Percentiles rank a stretch among this genome's conserved stretches.
Conservation (phyloP, 2,329 filamentous ascomycete genomes). For the Didymella exigua region DNA sequence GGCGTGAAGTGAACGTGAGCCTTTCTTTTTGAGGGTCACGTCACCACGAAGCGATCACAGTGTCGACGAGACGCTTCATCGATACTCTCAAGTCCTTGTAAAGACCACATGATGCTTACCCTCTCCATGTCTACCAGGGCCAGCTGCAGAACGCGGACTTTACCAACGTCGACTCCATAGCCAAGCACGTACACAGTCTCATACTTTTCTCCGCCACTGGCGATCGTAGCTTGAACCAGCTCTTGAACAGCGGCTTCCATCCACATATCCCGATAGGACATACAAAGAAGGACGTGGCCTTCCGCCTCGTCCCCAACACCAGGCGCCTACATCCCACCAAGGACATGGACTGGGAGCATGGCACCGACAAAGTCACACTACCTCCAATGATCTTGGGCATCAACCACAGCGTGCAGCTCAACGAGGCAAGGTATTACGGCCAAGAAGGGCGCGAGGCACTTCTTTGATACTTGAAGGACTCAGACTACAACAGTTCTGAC, state of each 20-base stretch:
- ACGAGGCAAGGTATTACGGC: background rate
- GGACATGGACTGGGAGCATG: background rate
- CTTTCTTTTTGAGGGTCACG: background rate
- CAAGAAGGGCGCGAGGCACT: background rate
- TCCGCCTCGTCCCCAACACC: background rate
- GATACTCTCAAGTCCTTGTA: no score
- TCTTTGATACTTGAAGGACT: background rate
- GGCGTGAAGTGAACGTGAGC: conserved; percentile 31
- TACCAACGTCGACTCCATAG: background rate
- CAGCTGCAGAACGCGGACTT: background rate
- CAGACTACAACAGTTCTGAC: background rate
- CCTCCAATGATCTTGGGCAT: background rate
- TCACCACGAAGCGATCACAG: background rate
- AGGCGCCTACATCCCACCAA: background rate
- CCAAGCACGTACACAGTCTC: background rate
- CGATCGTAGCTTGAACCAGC: background rate
- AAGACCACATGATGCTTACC: background rate
- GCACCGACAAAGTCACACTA: background rate
- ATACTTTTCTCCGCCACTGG: background rate
- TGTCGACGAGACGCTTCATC: no score
- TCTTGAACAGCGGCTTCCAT: background rate
- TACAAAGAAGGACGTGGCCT: background rate
- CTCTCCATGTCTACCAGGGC: background rate
- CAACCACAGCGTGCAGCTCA: background rate
- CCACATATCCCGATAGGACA: background rate